Conservation (phyloP, 2,329 filamentous ascomycete genomes). For the Teratosphaeria gauchensis region DNA sequence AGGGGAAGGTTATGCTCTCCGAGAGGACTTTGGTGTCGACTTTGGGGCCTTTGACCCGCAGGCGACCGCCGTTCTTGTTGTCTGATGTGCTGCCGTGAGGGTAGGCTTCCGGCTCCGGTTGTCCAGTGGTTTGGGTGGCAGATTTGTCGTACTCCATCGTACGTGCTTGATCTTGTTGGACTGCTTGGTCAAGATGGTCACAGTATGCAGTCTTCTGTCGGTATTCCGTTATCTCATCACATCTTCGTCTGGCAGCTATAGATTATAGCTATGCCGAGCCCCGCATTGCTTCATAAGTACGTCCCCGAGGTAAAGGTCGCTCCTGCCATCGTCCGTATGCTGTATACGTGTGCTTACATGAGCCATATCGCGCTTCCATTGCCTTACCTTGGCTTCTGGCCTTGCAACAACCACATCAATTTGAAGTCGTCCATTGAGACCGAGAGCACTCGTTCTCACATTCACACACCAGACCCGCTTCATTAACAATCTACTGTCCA, state of each 20-base stretch:
- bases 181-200: background rate
- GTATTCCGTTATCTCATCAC: background rate
- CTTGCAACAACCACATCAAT: too few species aligned
- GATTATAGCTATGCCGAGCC: too few species aligned
- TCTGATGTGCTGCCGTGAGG: constrained; percentile 10
- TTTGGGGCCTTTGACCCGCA: constrained; percentile 14
- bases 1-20: constrained; percentile 20
- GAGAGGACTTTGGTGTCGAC: constrained; percentile 13
- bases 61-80: constrained; percentile 11
- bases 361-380: background rate
- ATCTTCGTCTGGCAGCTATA: background rate
- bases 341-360: background rate
- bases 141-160: constrained; percentile 20
- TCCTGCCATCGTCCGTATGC: background rate
- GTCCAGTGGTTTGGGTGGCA: background rate
- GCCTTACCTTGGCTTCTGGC: too few species aligned
- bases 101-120: constrained; percentile 15
- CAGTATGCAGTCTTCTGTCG: background rate
- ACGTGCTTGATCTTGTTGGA: background rate
- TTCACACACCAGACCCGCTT: too few species aligned
- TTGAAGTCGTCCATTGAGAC: too few species aligned
- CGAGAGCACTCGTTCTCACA: too few species aligned
- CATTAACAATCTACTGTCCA: too few species aligned
- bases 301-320: background rate
- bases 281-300: background rate